A percentile compares a stretch with the other conserved stretches of the same genome.
These are phyloP conservation scores for Botryobasidium botryosum DNA, from an alignment of 768 basidiomycete genomes.

Conservation along the genomic window DNA sequence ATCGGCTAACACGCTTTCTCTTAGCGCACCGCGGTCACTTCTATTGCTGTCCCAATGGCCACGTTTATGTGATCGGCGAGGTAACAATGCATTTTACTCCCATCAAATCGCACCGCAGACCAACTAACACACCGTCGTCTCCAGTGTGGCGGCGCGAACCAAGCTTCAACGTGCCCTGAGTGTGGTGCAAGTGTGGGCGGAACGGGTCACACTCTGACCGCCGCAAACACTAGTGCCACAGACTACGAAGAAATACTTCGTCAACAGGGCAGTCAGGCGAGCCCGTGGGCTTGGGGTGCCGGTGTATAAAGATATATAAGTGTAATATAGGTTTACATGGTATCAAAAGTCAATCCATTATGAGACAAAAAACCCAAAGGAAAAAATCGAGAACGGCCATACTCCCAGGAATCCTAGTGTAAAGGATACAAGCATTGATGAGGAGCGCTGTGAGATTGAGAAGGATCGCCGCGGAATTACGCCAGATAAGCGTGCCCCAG, in stretches of 20 bases:
- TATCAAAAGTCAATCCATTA: no score
- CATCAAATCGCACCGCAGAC: background rate
- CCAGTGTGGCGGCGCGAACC: constrained; percentile 11
- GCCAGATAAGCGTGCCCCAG: no score
- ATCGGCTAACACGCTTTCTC: background rate
- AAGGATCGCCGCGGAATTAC: no score
- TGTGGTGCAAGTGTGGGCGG: constrained; percentile 15
- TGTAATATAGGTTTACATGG: no score
- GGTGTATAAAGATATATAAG: no score
- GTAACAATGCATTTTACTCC: background rate
- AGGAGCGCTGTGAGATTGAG: no score
- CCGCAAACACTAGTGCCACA: constrained; percentile 8
- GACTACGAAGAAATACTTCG: constrained; percentile 8
- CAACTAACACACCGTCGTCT: background rate
- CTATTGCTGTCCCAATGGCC: constrained; percentile 12
- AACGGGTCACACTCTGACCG: constrained; percentile 4
- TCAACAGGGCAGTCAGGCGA: no score
- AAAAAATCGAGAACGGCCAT: no score
- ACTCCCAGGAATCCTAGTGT: no score
- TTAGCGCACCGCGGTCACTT: constrained; percentile 6
- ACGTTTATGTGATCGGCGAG: constrained; percentile 12
- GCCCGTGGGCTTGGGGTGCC: no score
- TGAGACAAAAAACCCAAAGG: no score
- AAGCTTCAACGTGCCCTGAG: constrained; percentile 11
- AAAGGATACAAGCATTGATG: no score